phyloP scores from a whole-genome alignment of 1,284 basidiomycete species.

The Rhodofomes roseus region DNA sequence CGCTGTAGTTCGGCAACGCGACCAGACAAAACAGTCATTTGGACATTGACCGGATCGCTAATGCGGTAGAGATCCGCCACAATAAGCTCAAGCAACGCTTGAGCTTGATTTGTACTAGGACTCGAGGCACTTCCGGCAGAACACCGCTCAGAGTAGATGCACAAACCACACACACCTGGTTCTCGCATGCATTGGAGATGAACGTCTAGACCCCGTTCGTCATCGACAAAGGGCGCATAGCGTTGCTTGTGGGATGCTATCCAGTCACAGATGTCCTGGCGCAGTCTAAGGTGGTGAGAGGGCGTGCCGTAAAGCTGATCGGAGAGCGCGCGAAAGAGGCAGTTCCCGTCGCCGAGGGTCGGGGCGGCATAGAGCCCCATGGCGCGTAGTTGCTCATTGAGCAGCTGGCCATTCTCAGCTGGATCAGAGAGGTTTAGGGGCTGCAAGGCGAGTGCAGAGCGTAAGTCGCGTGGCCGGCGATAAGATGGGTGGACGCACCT shows the following conservation, averaged over 20 bases:
- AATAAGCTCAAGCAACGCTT: too few relatives aligned
- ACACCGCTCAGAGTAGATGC: neutral
- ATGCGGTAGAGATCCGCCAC: too few relatives aligned
- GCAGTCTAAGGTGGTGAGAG: constrained; percentile 64
- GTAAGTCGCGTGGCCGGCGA: constrained; percentile 11
- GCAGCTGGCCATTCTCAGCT: constrained; percentile 56
- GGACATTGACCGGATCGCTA: too few relatives aligned
- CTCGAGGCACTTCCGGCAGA: neutral
- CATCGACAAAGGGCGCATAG: constrained; percentile 88
- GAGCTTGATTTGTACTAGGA: neutral
- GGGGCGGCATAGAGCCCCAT: constrained; percentile 77
- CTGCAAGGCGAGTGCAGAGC: constrained; percentile 27
- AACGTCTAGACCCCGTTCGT: constrained; percentile 69
- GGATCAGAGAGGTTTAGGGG: constrained; percentile 52
- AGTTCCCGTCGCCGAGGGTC: constrained; percentile 84
- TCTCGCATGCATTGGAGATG: constrained; percentile 77
- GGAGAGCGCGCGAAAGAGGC: constrained; percentile 79
- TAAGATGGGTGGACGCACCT: constrained; percentile 33
- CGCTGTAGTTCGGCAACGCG: too few relatives aligned
- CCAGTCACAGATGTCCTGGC: constrained; percentile 80
- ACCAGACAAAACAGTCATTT: too few relatives aligned
- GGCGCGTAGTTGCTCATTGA: constrained; percentile 66
- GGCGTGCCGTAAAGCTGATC: constrained; percentile 82
- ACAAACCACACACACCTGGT: constrained; percentile 44
- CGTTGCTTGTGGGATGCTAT: constrained; percentile 66